phyloP scores from a whole-genome alignment of 495 filamentous ascomycete genomes.

The Amniculicola lignicola region DNA sequence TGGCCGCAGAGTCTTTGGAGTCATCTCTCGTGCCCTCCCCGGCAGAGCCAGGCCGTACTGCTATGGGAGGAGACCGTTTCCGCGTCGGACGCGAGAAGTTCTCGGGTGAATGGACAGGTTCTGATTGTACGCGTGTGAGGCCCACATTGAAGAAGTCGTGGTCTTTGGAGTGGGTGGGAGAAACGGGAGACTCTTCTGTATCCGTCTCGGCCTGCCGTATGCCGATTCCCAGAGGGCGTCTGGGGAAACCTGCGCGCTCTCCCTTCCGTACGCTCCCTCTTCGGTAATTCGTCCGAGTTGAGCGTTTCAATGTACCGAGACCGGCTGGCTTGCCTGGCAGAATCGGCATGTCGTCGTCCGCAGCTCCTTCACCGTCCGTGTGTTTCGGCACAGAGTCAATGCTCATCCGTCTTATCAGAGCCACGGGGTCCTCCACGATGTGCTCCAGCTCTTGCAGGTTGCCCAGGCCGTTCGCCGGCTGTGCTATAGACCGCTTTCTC shows the following conservation, averaged over 20 bases:
- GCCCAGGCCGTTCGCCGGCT: slow-evolving; percentile 42
- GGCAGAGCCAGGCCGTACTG: slow-evolving; percentile 4
- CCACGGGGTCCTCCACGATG: slow-evolving; percentile 76
- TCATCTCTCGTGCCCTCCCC: slow-evolving; percentile 14
- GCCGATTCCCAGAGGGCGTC: slow-evolving; percentile 64
- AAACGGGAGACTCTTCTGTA: slow-evolving; percentile 51
- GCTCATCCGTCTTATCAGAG: slow-evolving; percentile 63
- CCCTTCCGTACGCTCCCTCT: slow-evolving; percentile 81
- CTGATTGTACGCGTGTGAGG: slow-evolving; percentile 70
- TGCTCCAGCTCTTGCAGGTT: slow-evolving; percentile 70
- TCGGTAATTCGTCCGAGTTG: slow-evolving; percentile 88
- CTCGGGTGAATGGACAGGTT: slow-evolving; percentile 57
- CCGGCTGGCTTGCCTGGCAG: slow-evolving; percentile 69
- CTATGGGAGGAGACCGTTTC: slow-evolving; percentile 23
- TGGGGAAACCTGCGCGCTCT: slow-evolving; percentile 72
- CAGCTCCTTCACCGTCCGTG: slow-evolving; percentile 45
- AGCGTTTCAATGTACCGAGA: slow-evolving; percentile 70
- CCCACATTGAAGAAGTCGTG: slow-evolving; percentile 46
- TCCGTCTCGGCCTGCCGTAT: slow-evolving; percentile 57
- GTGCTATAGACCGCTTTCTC: slow-evolving; percentile 63
- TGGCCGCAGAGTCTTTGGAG: not conserved
- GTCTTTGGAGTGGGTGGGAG: slow-evolving; percentile 44
- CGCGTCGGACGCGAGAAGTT: slow-evolving; percentile 37
- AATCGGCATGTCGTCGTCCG: slow-evolving; percentile 84
- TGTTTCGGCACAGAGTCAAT: slow-evolving; percentile 47